These are phyloP conservation scores for Porodaedalea pini DNA, from an alignment of 1,284 basidiomycete species.

Conservation along the genomic window DNA sequence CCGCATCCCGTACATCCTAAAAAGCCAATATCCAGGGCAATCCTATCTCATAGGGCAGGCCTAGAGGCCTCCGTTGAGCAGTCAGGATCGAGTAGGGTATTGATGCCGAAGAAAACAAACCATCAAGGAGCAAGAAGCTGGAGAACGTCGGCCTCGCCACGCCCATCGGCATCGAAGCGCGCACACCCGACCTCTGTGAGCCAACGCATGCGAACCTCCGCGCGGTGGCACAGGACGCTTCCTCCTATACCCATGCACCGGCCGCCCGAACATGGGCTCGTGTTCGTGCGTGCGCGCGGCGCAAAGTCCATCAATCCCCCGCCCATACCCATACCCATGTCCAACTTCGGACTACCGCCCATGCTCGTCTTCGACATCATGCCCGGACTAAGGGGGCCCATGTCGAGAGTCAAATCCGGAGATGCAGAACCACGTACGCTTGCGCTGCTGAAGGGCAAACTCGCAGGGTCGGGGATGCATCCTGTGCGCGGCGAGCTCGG, in stretches of 20 bases:
- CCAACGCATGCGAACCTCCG: constrained; percentile 42
- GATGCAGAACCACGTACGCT: not conserved
- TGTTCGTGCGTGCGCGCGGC: no score
- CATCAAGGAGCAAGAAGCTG: constrained; percentile 1
- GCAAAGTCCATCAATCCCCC: not conserved
- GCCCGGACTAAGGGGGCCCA: not conserved
- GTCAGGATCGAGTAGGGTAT: no score
- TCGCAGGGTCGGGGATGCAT: constrained; percentile 37
- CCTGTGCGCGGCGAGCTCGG: constrained; percentile 16
- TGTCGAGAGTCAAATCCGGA: no score
- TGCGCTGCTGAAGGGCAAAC: constrained; percentile 21
- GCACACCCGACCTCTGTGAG: constrained; percentile 45
- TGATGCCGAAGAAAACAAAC: no score
- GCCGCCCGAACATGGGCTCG: constrained; percentile 30
- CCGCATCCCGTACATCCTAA: no score
- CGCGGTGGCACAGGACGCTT: constrained; percentile 38
- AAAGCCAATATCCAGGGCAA: no score
- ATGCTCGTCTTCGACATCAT: not conserved
- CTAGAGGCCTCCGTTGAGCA: no score
- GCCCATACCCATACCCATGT: constrained; percentile 14
- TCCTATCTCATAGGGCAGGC: no score
- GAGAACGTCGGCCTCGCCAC: constrained; percentile 5
- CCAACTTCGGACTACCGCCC: constrained; percentile 7
- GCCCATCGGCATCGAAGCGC: constrained; percentile 38
- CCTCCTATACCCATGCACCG: constrained; percentile 36